A percentile compares a stretch with the other conserved stretches of the same genome.
Evolutionary conservation across 768 basidiomycete genomes (phyloP).

Genomic region (Lentinula lateritia): DNA sequence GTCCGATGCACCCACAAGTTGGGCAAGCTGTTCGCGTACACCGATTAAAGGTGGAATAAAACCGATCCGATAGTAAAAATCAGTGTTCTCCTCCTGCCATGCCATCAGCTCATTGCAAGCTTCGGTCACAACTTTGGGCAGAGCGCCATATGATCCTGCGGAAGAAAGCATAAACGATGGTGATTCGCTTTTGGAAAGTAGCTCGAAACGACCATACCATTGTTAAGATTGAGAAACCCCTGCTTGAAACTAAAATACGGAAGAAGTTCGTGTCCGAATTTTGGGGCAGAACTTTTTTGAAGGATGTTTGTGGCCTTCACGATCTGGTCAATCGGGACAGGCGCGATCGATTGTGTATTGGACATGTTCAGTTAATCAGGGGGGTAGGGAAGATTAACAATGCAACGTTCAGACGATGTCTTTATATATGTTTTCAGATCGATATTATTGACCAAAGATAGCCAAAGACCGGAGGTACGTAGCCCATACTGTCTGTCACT

Average conservation of each 20-base stretch:
- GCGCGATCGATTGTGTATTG: neutral
- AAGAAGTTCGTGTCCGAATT: neutral
- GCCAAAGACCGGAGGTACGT: neutral
- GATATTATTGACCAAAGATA: neutral
- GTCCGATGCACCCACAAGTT: conserved; percentile 41
- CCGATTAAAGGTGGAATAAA: conserved; percentile 27
- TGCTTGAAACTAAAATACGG: neutral
- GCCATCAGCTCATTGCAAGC: conserved; percentile 34
- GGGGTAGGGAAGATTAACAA: neutral
- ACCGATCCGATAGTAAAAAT: conserved; percentile 44
- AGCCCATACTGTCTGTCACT: neutral
- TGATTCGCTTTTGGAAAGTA: neutral
- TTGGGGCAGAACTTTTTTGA: neutral
- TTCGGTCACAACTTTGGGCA: conserved; percentile 45
- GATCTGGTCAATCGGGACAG: neutral
- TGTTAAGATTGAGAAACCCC: neutral
- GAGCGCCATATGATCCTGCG: conserved; percentile 54
- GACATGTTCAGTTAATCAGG: neutral
- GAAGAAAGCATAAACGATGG: conserved; percentile 25
- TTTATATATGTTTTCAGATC: neutral
- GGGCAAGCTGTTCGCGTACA: conserved; percentile 41
- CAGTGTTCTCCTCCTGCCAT: conserved; percentile 47
- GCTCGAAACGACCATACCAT: conserved; percentile 3
- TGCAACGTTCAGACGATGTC: neutral
- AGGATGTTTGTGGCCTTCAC: neutral